Evolutionary conservation across 2,329 filamentous ascomycete genomes (phyloP).

Genomic region (Diaporthe amygdali): DNA sequence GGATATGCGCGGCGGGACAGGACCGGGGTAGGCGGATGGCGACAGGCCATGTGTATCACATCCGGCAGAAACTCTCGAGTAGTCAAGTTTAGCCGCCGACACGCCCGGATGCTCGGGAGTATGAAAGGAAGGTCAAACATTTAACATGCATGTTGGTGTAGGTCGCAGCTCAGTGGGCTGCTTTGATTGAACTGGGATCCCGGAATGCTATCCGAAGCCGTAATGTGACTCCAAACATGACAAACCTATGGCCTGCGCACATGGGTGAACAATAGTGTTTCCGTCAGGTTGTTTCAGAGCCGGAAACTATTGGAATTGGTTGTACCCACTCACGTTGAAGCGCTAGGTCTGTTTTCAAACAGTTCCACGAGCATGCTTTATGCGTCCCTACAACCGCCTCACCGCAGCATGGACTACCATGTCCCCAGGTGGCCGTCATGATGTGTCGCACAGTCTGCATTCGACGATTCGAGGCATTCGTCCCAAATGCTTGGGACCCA

Average conservation of each 20-base stretch:
- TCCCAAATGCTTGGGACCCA: neutral
- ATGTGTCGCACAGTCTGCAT: neutral
- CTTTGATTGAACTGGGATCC: neutral
- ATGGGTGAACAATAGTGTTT: neutral
- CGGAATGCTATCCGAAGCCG: neutral
- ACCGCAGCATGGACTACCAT: neutral
- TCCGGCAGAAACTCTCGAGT: neutral
- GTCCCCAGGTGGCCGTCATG: neutral
- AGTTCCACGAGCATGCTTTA: neutral
- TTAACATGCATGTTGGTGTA: neutral
- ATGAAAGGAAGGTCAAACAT: neutral
- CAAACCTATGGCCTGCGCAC: neutral
- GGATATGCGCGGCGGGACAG: too few relatives aligned
- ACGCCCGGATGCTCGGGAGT: too few relatives aligned
- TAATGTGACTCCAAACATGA: neutral
- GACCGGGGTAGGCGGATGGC: too few relatives aligned
- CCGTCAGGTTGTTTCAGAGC: neutral
- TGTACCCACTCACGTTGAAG: neutral
- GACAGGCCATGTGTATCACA: too few relatives aligned
- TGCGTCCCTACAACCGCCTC: neutral
- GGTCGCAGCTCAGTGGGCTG: neutral
- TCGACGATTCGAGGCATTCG: neutral
- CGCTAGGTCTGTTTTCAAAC: constrained; percentile 2
- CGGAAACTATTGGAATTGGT: neutral
- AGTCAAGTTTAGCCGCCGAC: neutral